A percentile compares a stretch with the other conserved stretches of the same genome.
phyloP scores from a whole-genome alignment of 345 rosid species.

The Populus simonii region DNA sequence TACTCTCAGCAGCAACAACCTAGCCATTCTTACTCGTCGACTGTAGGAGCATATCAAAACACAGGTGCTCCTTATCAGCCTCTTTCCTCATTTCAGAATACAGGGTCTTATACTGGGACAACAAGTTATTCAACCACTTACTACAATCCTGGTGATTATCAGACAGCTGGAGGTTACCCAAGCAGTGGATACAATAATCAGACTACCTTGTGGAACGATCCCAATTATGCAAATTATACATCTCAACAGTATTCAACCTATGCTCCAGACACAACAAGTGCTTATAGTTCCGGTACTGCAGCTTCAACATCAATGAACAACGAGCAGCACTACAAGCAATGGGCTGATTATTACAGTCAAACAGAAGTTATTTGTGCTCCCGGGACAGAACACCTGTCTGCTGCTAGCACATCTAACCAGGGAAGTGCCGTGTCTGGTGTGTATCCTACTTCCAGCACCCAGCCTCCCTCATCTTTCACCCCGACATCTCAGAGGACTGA shows the following conservation, averaged over 20 bases:
- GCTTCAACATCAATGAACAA: slow-evolving; percentile 56
- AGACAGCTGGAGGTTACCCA: slow-evolving; percentile 90
- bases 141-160: slow-evolving; percentile 99
- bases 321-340: slow-evolving; percentile 80
- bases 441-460: slow-evolving; percentile 54
- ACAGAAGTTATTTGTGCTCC: slow-evolving; percentile 98
- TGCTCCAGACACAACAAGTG: slow-evolving; percentile 46
- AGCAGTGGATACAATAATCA: slow-evolving; percentile 70
- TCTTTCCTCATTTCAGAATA: slow-evolving; percentile 97
- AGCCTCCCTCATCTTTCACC: slow-evolving; percentile 46
- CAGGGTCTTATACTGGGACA: slow-evolving; percentile 99
- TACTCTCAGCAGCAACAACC: slow-evolving; percentile 24
- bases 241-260: slow-evolving; percentile 68
- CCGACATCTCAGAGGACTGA: slow-evolving; percentile 66
- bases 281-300: slow-evolving; percentile 53
- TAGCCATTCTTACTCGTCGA: slow-evolving; percentile 70
- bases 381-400: slow-evolving; percentile 81
- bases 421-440: slow-evolving; percentile 53
- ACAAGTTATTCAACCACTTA: slow-evolving; percentile 93
- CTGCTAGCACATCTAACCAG: slow-evolving; percentile 50
- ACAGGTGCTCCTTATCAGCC: slow-evolving; percentile 99
- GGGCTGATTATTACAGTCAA: slow-evolving; percentile 79
- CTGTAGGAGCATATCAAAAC: slow-evolving; percentile 90
- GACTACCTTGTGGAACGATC: slow-evolving; percentile 57
- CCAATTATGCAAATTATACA: slow-evolving; percentile 60